Base-by-base conservation (phyloP, 2,329 filamentous ascomycete species). In the Colletotrichum simmondsii region DNA sequence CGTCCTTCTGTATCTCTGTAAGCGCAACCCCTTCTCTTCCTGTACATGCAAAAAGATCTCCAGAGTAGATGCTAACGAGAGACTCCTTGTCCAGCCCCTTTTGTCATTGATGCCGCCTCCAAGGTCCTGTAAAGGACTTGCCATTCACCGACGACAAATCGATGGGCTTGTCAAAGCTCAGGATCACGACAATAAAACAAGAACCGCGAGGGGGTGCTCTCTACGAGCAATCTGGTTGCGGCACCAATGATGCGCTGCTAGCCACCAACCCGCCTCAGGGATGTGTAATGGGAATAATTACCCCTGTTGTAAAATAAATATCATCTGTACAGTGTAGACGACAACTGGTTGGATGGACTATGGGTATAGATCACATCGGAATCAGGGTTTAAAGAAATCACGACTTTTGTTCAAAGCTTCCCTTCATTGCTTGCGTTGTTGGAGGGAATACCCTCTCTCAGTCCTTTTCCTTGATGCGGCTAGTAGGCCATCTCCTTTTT, bases 1-100 rank as follows among this genome's bases (percentile, higher is more conserved):
- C 75, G 86, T 92, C 52, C 82, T 93, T 62, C 88, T 97, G 61
- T 96, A 96, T 81, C 85, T 97, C 73, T 94, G 94, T 97, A 90
- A 70, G 93, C 81, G 10, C 22, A 24, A 30, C 0, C 2, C 30
- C 1, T 22, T 30, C n/a, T 22, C 7, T 1, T 11, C 11, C 8
- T 11, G 7, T 5, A 30, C 8, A 19, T 11, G 28, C 49, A 22
- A 22, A 6, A 6, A 64, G 49, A 10, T 14, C 30, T 37, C 28
- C 7, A 42, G n/a, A 22, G 7, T 11, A 24, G 24, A 46, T 12
- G 8, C 60, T 60, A 65, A 64, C n/a, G 14, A 37, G 22, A 54
- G 22, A 54, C 24, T 52, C 7, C 46, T 2, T 32, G n/a, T 26
- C 26, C 65, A 91, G 90, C 89, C 68, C 89, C 89, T 65, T 91